A percentile compares a stretch with the other conserved stretches of the same genome.
Conservation (phyloP, 2,329 filamentous ascomycete species). For the Penicillium crustosum region DNA sequence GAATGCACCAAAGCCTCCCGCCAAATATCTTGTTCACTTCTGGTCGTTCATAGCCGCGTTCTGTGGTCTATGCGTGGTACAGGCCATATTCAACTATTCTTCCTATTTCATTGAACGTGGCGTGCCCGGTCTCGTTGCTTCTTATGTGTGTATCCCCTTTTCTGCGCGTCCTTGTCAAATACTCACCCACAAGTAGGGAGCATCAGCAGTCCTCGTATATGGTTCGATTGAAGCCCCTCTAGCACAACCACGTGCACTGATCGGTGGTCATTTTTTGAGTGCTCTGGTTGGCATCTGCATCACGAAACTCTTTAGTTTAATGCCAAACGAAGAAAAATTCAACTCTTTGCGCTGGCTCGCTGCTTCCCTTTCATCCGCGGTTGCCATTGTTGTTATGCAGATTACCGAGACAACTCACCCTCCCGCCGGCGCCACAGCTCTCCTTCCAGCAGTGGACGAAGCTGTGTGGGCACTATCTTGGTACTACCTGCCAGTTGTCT, state of each 20-base stretch:
- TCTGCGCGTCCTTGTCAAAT: neutral
- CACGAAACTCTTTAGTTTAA: neutral
- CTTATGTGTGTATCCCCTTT: neutral
- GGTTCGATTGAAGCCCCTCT: neutral
- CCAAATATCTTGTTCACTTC: constrained; percentile 19
- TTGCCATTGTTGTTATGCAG: neutral
- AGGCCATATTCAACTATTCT: constrained; percentile 29
- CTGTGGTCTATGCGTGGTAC: constrained; percentile 25
- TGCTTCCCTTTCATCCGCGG: neutral
- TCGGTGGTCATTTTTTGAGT: neutral
- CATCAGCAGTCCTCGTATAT: neutral
- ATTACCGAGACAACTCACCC: neutral
- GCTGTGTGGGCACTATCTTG: neutral
- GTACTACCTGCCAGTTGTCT: neutral
- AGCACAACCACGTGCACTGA: neutral
- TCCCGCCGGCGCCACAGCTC: neutral
- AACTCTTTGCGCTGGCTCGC: neutral
- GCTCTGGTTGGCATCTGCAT: neutral
- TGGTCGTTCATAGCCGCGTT: constrained; percentile 31
- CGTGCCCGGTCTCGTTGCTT: neutral
- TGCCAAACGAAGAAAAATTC: neutral
- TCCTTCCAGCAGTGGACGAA: neutral
- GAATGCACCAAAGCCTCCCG: constrained; percentile 21
- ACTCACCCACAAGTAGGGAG: neutral
- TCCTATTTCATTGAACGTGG: neutral